Conservation (phyloP, 2,329 filamentous ascomycete species). For the Claviceps sp. region DNA sequence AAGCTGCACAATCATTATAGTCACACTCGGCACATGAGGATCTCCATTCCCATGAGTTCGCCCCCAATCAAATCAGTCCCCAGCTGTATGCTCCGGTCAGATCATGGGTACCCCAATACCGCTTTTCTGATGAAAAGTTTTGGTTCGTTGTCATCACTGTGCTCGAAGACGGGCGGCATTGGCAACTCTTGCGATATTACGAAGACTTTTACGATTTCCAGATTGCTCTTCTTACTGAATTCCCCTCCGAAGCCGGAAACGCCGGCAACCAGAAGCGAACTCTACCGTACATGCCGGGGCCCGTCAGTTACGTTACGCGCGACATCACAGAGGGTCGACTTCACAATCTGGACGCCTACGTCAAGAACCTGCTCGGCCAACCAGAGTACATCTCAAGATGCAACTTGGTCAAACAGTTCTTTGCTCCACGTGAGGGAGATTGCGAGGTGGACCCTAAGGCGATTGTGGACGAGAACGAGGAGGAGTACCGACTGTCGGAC, state of each 20-base stretch:
- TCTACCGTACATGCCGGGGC: slow-evolving; percentile 93
- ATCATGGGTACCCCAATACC: slow-evolving; percentile 82
- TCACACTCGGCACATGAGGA: slow-evolving; percentile 16
- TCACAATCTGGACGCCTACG: slow-evolving; percentile 88
- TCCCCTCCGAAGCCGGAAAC: slow-evolving; percentile 86
- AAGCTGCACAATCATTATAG: neutral
- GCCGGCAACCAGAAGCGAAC: slow-evolving; percentile 65
- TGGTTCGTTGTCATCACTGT: slow-evolving; percentile 94
- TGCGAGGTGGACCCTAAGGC: slow-evolving; percentile 75
- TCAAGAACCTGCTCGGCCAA: slow-evolving; percentile 78
- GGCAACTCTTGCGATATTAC: slow-evolving; percentile 90
- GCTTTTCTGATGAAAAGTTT: slow-evolving; percentile 94
- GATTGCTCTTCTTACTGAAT: slow-evolving; percentile 83
- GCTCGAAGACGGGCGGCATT: slow-evolving; percentile 80
- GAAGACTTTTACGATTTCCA: slow-evolving; percentile 99
- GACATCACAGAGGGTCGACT: slow-evolving; percentile 87
- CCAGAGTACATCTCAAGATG: slow-evolving; percentile 75
- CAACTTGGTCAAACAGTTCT: slow-evolving; percentile 77
- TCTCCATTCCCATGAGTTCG: slow-evolving; percentile 23
- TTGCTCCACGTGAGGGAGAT: slow-evolving; percentile 78
- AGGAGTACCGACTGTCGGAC: slow-evolving; percentile 64
- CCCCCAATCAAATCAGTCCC: slow-evolving; percentile 28
- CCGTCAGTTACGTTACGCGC: slow-evolving; percentile 96
- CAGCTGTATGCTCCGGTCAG: slow-evolving; percentile 62
- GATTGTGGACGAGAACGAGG: slow-evolving; percentile 64